Percentiles rank a stretch among this genome's conserved stretches.
phyloP scores from a whole-genome alignment of 1,139 yeast genomes.

The Blastobotrys petasosporus region DNA sequence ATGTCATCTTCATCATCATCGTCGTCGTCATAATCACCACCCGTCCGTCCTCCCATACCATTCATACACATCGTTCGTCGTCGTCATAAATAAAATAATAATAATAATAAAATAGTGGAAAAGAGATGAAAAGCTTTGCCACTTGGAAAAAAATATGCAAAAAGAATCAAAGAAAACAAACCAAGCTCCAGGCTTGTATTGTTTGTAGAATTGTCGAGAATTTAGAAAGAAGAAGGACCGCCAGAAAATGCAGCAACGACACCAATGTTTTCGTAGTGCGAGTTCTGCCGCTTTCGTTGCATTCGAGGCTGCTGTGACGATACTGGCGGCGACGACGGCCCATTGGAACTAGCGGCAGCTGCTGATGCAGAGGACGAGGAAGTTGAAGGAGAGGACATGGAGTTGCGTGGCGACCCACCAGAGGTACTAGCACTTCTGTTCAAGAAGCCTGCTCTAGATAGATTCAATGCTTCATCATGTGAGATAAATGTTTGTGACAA shows the following conservation, averaged over 20 bases:
- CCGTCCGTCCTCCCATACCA: no score
- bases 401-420: conserved; percentile 1
- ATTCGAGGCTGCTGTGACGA: conserved; percentile 1
- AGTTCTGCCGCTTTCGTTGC: conserved; percentile 10
- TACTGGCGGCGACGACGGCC: neutral
- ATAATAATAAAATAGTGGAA: neutral
- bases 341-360: neutral
- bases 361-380: neutral
- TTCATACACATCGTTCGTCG: no score
- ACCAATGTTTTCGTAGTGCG: conserved; percentile 30
- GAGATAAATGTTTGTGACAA: conserved; percentile 25
- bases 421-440: neutral
- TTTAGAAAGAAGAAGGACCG: conserved; percentile 30
- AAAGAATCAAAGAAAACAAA: neutral
- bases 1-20: no score
- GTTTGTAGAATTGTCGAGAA: neutral
- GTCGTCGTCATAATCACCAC: no score
- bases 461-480: conserved; percentile 36
- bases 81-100: no score
- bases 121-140: neutral
- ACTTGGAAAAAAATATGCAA: no score
- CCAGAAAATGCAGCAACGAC: conserved; percentile 35
- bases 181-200: neutral
- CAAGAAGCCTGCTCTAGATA: conserved; percentile 30
- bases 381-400: neutral